Base-by-base conservation (phyloP, 345 rosid species). In the Lepidium aucheri region DNA sequence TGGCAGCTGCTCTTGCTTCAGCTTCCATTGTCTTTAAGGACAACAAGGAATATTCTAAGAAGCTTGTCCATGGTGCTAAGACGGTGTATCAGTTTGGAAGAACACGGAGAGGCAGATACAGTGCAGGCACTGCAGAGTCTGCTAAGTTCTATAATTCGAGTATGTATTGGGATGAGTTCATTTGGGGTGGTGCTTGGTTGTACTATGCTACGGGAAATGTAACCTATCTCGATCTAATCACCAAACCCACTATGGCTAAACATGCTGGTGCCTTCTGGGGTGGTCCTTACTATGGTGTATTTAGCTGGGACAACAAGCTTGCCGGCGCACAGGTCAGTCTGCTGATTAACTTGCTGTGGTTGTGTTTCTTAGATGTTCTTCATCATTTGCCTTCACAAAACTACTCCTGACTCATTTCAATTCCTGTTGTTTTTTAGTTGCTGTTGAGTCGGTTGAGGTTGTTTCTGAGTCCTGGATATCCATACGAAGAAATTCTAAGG, bases 241-340 rank as follows among this genome's bases (percentile, higher is more conserved):
- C 99, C 4, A 59, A 77, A 72, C 84, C 91, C 12, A 82, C 74
- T 63, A 54, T 95, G 58, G 95, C 95, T 3, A 91, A 35, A 72
- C 97, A 89, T 78, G 99, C 99, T 39, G 97, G 97, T 66, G 86
- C 89, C 57, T 95, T 91, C 75, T 82, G 89, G 95, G 95, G 96
- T 64, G 96, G 87, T 16, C 86, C 90, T 3, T 87, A 80, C 74
- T 85, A 84, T 72, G 96, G 94, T 54, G 96, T 95, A 0, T 84
- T 89, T 79, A 89, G 90, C 77, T 95, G 99, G 99, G 99, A 95
- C 77, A 95, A 95, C 80, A 95, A 95, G 81, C 99, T 91, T 68
- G 68, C 97, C 8, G 99, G 94, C 60, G 93, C 93, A 64, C 97
- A 89, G 87, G 99, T 91, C 68, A 74, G 71, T 68, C 55, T 15